Evolutionary conservation across 768 basidiomycete genomes (phyloP).

Genomic region (Psilocybe cubensis): DNA sequence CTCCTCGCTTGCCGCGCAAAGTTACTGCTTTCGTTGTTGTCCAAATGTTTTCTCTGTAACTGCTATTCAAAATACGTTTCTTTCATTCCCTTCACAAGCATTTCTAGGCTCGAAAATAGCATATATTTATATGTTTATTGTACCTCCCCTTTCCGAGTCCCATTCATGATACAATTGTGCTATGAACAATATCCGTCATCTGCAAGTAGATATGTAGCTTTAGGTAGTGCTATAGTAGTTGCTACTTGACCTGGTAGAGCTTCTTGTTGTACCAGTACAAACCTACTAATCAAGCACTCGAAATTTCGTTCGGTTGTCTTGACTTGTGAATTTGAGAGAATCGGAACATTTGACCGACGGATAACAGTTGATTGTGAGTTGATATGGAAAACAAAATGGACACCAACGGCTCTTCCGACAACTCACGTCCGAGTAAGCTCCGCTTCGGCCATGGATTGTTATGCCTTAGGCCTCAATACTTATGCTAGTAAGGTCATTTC

Average conservation of each 20-base stretch:
- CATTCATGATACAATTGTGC: background rate
- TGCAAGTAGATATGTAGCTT: background rate
- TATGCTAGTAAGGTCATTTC: too few species aligned
- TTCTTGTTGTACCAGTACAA: background rate
- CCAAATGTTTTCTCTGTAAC: slow-evolving; percentile 19
- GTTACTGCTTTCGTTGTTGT: slow-evolving; percentile 27
- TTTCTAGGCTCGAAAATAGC: background rate
- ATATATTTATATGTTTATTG: background rate
- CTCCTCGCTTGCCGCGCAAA: slow-evolving; percentile 15
- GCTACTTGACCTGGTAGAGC: background rate
- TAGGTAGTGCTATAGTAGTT: background rate
- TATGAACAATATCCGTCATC: slow-evolving; percentile 8
- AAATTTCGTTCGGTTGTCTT: too few species aligned
- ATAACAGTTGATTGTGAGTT: too few species aligned
- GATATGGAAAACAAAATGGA: too few species aligned
- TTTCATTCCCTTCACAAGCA: background rate
- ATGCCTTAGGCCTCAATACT: too few species aligned
- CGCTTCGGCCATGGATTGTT: too few species aligned
- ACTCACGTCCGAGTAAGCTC: too few species aligned
- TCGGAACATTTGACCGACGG: too few species aligned
- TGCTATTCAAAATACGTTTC: slow-evolving; percentile 13
- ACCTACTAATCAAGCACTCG: background rate
- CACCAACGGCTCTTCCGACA: too few species aligned
- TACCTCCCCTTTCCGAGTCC: too few species aligned
- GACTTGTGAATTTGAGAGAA: too few species aligned